phyloP scores from a whole-genome alignment of 2,329 filamentous ascomycete genomes.

The Calonectria naviculata region DNA sequence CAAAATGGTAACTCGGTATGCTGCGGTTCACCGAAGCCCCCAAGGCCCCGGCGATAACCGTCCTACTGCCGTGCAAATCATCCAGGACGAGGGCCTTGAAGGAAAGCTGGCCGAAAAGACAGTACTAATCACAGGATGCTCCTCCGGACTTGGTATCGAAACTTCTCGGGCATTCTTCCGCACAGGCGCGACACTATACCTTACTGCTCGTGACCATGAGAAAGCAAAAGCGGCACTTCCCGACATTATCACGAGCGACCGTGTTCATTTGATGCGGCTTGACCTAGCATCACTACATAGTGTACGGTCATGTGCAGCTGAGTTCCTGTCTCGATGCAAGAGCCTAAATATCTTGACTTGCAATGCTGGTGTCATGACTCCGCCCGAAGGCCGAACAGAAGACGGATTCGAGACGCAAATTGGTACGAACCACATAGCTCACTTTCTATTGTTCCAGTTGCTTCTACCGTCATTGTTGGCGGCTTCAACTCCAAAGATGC shows the following conservation, averaged over 20 bases:
- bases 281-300: not conserved
- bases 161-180: not conserved
- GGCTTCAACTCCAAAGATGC: constrained; percentile 34
- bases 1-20: not conserved
- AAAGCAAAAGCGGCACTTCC: not conserved
- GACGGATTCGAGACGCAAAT: constrained; percentile 58
- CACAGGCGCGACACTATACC: not conserved
- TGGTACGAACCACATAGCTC: constrained; percentile 56
- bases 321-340: constrained; percentile 10
- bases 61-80: not conserved
- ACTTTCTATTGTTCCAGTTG: constrained; percentile 55
- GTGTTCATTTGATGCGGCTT: not conserved
- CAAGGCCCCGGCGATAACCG: not conserved
- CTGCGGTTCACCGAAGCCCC: not conserved
- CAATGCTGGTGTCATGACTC: constrained; percentile 55
- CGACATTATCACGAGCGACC: not conserved
- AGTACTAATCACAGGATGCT: not conserved
- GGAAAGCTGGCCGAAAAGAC: not conserved
- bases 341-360: constrained; percentile 52
- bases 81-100: not conserved
- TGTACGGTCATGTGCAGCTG: not conserved
- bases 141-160: not conserved
- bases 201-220: not conserved
- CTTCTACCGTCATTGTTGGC: constrained; percentile 50
- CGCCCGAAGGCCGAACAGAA: constrained; percentile 44